Evolutionary conservation across 192 early-diverging fungal species (phyloP), one percentile per base, ranked within the genome.

Genomic region (Gryganskiella cystojenkinii): DNA sequence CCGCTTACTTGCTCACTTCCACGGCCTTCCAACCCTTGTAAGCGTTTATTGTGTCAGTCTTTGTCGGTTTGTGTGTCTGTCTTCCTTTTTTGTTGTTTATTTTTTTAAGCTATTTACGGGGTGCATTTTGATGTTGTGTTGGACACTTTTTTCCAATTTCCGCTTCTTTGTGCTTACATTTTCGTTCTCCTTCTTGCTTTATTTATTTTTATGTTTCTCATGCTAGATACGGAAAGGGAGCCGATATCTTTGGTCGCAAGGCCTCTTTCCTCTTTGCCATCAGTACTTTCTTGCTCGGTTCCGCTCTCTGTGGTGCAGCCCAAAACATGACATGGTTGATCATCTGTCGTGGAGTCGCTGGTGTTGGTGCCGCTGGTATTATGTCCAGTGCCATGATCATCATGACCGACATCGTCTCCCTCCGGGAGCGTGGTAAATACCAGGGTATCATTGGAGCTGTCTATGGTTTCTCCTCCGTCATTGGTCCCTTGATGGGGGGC

Each of bases 11-110:
- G 11, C 76, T 93, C 46, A 86, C 88, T 13, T 61, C 85, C n/a
- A 92, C 92, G 9, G 88, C 93, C 8, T 83, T 93, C 57, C 85
- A 90, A 57, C 92, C 93, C 25, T 67, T 93, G 56, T 70, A 65
- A 56, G 61, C 53, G 17, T 30, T 24, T 22, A n/a, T n/a, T 44
- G 8, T 44, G 15, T 44, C 42, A 8, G 42, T 11, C 8, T 44
- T 44, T 44, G 42, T 44, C 47, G 6, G 19, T 50, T 50, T 50
- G 13, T 40, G 7, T 13, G 37, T 40, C 37, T 40, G 37, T 40
- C 15, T 24, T 24, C 15, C 19, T 50, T 24, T 50, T 50, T 50
- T 50, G 47, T n/a, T n/a, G n/a, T n/a, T n/a, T n/a, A n/a, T n/a
- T n/a, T n/a, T n/a, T n/a, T n/a, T n/a, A n/a, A n/a, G n/a, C n/a